Conservation (phyloP, 1,139 yeast species). For the Yarrowia galli region DNA sequence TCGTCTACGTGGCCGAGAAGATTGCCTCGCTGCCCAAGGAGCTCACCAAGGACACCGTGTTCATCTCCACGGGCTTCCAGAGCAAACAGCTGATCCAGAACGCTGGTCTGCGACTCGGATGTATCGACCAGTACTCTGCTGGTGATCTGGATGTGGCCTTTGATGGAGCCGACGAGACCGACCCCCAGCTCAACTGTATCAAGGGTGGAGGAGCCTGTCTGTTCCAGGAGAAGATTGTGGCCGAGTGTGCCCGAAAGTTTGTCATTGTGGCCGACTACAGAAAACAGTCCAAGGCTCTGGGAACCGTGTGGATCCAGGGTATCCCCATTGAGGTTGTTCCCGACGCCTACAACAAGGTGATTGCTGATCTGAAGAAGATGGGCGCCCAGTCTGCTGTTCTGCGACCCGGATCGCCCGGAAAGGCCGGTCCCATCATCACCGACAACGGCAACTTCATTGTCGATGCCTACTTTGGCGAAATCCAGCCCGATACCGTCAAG, state of each 20-base stretch:
- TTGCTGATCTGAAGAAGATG: slow-evolving; percentile 62
- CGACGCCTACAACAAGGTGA: slow-evolving; percentile 79
- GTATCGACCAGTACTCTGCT: slow-evolving; percentile 77
- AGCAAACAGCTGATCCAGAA: slow-evolving; percentile 83
- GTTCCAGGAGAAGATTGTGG: slow-evolving; percentile 95
- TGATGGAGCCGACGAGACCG: slow-evolving; percentile 99
- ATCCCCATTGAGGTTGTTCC: slow-evolving; percentile 97
- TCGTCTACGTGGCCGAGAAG: slow-evolving; percentile 93
- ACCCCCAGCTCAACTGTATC: slow-evolving; percentile 76
- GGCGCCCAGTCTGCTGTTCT: slow-evolving; percentile 73
- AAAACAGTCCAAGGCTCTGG: slow-evolving; percentile 72
- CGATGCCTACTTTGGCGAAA: slow-evolving; percentile 91
- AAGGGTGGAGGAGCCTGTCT: slow-evolving; percentile 99
- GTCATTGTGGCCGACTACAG: slow-evolving; percentile 93
- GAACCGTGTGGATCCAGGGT: slow-evolving; percentile 86
- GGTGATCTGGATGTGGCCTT: slow-evolving; percentile 83
- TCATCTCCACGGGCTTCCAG: slow-evolving; percentile 97
- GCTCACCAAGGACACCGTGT: slow-evolving; percentile 53
- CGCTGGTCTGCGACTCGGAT: slow-evolving; percentile 79
- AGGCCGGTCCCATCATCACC: slow-evolving; percentile 98
- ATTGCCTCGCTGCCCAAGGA: slow-evolving; percentile 71
- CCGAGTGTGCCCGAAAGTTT: slow-evolving; percentile 76
- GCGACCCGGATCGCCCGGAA: slow-evolving; percentile 87
- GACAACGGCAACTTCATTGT: slow-evolving; percentile 93
- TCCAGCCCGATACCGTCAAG: slow-evolving; percentile 62